Conservation (phyloP, 2,329 filamentous ascomycete species). For the Aspergillus viridinutans region DNA sequence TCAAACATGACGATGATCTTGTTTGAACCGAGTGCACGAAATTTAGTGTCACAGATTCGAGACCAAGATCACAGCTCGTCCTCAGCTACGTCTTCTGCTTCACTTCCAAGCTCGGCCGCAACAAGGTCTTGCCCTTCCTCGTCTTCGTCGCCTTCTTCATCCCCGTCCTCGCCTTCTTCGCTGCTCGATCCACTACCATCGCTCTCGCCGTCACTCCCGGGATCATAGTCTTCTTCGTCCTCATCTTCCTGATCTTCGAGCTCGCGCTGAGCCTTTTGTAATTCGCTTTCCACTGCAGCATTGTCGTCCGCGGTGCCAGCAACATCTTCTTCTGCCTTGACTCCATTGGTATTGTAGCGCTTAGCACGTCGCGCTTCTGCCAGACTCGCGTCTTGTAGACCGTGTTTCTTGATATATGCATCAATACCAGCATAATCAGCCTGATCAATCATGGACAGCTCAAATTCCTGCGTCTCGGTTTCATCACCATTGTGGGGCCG, state of each 20-base stretch:
- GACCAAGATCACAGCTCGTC: slow-evolving; percentile 20
- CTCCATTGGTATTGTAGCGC: slow-evolving; percentile 50
- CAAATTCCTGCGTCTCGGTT: slow-evolving; percentile 53
- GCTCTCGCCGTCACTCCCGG: slow-evolving; percentile 46
- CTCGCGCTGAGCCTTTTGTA: slow-evolving; percentile 56
- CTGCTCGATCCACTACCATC: slow-evolving; percentile 44
- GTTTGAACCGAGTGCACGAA: background rate
- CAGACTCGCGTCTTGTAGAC: slow-evolving; percentile 60
- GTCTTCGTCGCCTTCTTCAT: slow-evolving; percentile 24
- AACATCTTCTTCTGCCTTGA: slow-evolving; percentile 26
- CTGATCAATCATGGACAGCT: slow-evolving; percentile 64
- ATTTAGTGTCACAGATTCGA: background rate
- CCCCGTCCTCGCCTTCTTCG: slow-evolving; percentile 38
- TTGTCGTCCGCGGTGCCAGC: slow-evolving; percentile 24
- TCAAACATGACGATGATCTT: background rate
- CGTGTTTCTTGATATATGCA: slow-evolving; percentile 57
- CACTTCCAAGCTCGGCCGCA: slow-evolving; percentile 41
- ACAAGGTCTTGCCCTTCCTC: slow-evolving; percentile 34
- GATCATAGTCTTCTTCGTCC: slow-evolving; percentile 50
- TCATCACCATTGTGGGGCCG: slow-evolving; percentile 27
- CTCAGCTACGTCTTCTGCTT: slow-evolving; percentile 39
- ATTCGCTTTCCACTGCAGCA: slow-evolving; percentile 53
- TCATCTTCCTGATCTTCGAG: slow-evolving; percentile 48
- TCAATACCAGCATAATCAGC: slow-evolving; percentile 60
- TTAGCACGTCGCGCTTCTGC: slow-evolving; percentile 58